phyloP scores from a whole-genome alignment of 1,284 basidiomycete species.

The Marasmius tenuissimus region DNA sequence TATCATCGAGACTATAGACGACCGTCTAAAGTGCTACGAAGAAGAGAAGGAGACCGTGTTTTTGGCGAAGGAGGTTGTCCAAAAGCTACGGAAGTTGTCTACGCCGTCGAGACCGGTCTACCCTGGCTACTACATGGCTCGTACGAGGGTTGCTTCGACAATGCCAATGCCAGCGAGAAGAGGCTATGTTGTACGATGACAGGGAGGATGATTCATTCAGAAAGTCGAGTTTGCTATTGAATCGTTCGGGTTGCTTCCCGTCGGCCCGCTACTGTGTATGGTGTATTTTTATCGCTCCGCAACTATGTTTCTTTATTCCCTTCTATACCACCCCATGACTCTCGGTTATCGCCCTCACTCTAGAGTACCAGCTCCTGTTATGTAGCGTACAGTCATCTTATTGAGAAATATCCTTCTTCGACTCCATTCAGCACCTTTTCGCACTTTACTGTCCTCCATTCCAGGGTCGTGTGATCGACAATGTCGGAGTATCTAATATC shows the following conservation, averaged over 20 bases:
- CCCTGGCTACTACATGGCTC: background rate
- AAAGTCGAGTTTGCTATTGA: background rate
- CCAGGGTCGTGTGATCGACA: too few species aligned
- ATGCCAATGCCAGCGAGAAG: background rate
- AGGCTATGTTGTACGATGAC: background rate
- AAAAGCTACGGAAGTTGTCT: constrained; percentile 45
- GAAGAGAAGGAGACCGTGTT: constrained; percentile 64
- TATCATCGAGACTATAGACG: constrained; percentile 55
- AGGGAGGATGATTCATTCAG: background rate
- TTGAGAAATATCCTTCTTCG: too few species aligned
- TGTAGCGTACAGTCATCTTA: too few species aligned
- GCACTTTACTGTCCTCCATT: too few species aligned
- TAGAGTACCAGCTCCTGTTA: background rate
- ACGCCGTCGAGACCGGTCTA: background rate
- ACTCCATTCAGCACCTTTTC: too few species aligned
- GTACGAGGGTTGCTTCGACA: background rate
- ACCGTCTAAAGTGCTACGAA: constrained; percentile 51
- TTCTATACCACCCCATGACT: background rate
- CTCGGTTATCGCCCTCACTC: background rate
- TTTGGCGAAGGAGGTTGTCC: constrained; percentile 57
- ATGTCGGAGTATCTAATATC: too few species aligned
- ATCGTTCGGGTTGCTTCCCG: too few species aligned
- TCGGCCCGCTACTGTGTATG: background rate
- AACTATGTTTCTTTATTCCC: background rate
- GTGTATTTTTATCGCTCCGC: background rate